These are phyloP conservation scores for Aspergillus haitiensis DNA, from an alignment of 495 filamentous ascomycete species.

Conservation along the genomic window DNA sequence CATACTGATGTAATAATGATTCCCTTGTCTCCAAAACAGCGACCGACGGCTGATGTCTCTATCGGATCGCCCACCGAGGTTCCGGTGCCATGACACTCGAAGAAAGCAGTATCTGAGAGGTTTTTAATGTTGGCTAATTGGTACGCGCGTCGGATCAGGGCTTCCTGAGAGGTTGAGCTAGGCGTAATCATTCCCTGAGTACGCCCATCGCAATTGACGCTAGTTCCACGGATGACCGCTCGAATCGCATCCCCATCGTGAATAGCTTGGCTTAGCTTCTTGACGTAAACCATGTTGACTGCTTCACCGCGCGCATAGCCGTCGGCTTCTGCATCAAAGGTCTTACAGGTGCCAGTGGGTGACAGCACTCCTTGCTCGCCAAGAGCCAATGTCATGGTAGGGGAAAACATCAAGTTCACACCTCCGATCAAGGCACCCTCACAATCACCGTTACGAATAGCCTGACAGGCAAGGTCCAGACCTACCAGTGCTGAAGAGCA, in stretches of 20 bases:
- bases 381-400: constrained; percentile 1
- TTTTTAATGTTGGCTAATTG: constrained; percentile 23
- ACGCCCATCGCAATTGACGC: constrained; percentile 37
- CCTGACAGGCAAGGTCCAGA: constrained; percentile 36
- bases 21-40: constrained; percentile 34
- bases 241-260: constrained; percentile 39
- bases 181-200: constrained; percentile 11
- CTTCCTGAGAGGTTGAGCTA: constrained; percentile 17
- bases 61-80: constrained; percentile 41
- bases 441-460: constrained; percentile 41
- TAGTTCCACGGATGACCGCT: constrained; percentile 37
- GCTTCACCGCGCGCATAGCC: constrained; percentile 65
- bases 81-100: constrained; percentile 41
- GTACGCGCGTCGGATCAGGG: constrained; percentile 30
- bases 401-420: constrained; percentile 37
- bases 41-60: constrained; percentile 47
- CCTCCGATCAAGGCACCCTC: constrained; percentile 40
- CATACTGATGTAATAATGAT: constrained; percentile 13
- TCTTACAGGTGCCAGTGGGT: constrained; percentile 45
- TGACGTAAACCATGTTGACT: constrained; percentile 39
- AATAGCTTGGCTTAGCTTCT: constrained; percentile 32
- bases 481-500: constrained; percentile 42
- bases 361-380: constrained; percentile 27
- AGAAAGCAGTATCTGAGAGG: constrained; percentile 23
- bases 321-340: constrained; percentile 60